Conservation (phyloP, 2,329 filamentous ascomycete species). For the Chalara sp. region DNA sequence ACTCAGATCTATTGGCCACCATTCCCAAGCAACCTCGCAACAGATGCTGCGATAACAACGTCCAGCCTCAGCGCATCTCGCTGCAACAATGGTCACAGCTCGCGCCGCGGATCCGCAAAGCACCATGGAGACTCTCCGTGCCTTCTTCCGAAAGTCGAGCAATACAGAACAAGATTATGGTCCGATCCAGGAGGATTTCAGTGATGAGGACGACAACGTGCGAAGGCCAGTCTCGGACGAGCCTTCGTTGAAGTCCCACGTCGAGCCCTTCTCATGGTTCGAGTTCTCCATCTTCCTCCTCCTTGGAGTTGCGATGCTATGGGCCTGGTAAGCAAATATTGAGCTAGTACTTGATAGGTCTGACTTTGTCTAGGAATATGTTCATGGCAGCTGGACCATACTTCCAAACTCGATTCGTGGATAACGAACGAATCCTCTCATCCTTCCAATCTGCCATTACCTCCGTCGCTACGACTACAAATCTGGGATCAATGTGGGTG, state of each 20-base stretch:
- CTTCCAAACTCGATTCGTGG: slow-evolving; percentile 75
- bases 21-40: background rate
- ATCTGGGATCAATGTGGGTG: slow-evolving; percentile 67
- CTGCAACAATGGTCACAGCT: slow-evolving; percentile 8
- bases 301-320: slow-evolving; percentile 88
- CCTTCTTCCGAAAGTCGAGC: slow-evolving; percentile 15
- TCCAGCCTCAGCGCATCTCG: background rate
- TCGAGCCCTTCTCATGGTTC: slow-evolving; percentile 67
- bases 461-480: slow-evolving; percentile 78
- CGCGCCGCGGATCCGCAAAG: background rate
- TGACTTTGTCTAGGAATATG: slow-evolving; percentile 74
- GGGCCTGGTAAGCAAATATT: slow-evolving; percentile 72
- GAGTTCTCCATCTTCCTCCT: slow-evolving; percentile 83
- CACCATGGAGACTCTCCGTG: slow-evolving; percentile 16
- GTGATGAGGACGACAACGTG: slow-evolving; percentile 9
- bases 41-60: background rate
- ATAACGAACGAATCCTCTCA: slow-evolving; percentile 61
- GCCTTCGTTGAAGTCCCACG: slow-evolving; percentile 8
- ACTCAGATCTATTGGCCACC: background rate
- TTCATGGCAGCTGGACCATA: slow-evolving; percentile 93
- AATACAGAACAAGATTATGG: slow-evolving; percentile 19
- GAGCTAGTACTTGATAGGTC: slow-evolving; percentile 4
- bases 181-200: slow-evolving; percentile 9
- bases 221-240: slow-evolving; percentile 8
- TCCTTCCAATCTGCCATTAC: slow-evolving; percentile 90